Evolutionary conservation across 495 filamentous ascomycete genomes (phyloP), one percentile per base, ranked within the genome.

Genomic region (Aspergillus panamensis): DNA sequence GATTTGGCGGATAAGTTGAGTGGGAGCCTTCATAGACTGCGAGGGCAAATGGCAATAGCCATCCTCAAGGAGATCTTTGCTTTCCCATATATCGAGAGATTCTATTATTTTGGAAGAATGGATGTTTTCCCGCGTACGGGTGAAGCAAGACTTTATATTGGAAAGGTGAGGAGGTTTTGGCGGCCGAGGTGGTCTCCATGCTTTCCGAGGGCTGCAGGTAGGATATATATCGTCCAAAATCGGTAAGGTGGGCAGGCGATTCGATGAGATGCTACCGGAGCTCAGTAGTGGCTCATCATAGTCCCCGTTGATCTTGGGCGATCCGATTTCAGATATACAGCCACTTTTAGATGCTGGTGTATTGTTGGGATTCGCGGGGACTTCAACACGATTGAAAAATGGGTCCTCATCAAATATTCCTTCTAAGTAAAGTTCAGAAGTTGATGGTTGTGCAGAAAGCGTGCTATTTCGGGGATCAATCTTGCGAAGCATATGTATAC

Each of bases 361-460:
- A 55, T 70, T 69, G 19, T 64, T 61, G 6, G 68, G 62, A 20
- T 63, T 66, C 20, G 32, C 21, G 3, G 61, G 60, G 39, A 65
- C 61, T 7, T 44, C 19, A 56, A 58, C 48, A 13, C 50, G 57
- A 19, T 68, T 65, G 25, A 65, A 56, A 31, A 51, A 57, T 19
- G 64, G 61, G 33, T 64, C 67, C 17, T 57, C 64, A 19, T 66
- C 65, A 48, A 62, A 49, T n/a, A 58, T 49, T 16, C 56, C 53
- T 49, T 51, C 40, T 25, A 52, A 39, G 16, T 52, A 44, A 51
- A 64, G 54, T 12, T 29, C 40, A 14, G 13, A 29, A 14, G 50
- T 12, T 9, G 33, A 14, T 13, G 45, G 47, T 8, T 50, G 29
- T 40, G 58, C 61, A 25, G 35, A 45, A 8, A 52, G 29, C 4